Conservation (phyloP, 148 eudicot species). For the Persicaria maculosa region DNA sequence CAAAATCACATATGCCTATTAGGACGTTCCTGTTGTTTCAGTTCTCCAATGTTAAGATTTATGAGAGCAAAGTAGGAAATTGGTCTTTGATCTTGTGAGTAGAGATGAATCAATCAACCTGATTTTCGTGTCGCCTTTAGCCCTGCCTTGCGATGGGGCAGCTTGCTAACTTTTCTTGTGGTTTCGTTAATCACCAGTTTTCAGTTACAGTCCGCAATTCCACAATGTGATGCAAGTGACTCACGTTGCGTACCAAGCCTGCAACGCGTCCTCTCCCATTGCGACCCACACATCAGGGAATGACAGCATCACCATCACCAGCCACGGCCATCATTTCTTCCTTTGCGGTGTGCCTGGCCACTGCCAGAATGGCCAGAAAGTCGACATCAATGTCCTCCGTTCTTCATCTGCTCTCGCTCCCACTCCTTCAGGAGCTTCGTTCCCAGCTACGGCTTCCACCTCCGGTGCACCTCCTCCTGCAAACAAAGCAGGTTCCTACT, state of each 20-base stretch:
- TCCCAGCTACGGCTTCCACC: background rate
- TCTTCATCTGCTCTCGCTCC: slow-evolving; percentile 20
- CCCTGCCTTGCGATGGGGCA: no score
- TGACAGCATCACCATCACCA: slow-evolving; percentile 54
- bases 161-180: background rate
- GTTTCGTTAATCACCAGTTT: slow-evolving; percentile 32
- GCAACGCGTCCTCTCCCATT: slow-evolving; percentile 68
- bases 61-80: background rate
- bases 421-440: slow-evolving; percentile 8
- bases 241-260: slow-evolving; percentile 51
- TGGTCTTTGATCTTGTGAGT: background rate
- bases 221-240: slow-evolving; percentile 96
- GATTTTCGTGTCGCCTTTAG: background rate
- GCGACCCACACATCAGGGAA: slow-evolving; percentile 74
- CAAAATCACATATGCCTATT: background rate
- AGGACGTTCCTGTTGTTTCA: background rate
- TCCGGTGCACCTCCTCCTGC: background rate
- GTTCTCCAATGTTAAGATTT: background rate
- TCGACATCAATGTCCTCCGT: slow-evolving; percentile 50
- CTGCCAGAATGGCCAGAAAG: slow-evolving; percentile 73
- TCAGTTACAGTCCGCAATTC: slow-evolving; percentile 65
- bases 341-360: slow-evolving; percentile 78
- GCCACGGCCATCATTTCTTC: slow-evolving; percentile 73
- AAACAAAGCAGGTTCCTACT: background rate
- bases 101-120: background rate